Evolutionary conservation across 2,329 filamentous ascomycete genomes (phyloP).

Genomic region (Sclerotinia sclerotiorum): DNA sequence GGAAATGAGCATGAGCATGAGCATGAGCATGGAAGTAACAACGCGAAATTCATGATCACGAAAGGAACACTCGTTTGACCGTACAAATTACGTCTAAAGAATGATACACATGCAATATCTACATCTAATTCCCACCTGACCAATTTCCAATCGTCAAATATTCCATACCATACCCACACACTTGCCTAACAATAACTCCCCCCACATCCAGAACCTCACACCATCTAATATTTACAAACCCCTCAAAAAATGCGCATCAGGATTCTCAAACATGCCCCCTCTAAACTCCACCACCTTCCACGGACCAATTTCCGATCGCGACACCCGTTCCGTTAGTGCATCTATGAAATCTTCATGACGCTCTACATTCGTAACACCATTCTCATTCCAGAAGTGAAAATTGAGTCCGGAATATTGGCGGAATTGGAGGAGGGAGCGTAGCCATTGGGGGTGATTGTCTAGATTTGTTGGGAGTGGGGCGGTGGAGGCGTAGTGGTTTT

Average conservation of each 20-base stretch:
- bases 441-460: neutral
- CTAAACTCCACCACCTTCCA: slow-evolving; percentile 16
- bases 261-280: neutral
- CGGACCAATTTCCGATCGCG: slow-evolving; percentile 6
- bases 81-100: neutral
- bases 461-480: neutral
- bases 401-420: slow-evolving; percentile 16
- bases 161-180: no score
- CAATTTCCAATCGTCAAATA: no score
- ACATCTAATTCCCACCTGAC: neutral
- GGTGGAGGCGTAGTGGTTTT: neutral
- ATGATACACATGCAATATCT: neutral
- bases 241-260: neutral
- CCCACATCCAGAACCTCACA: no score
- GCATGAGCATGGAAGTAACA: neutral
- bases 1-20: neutral
- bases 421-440: slow-evolving; percentile 11
- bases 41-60: no score
- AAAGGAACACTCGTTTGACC: no score
- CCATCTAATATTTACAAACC: neutral
- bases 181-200: no score
- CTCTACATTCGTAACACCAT: neutral
- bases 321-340: neutral
- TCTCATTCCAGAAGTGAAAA: slow-evolving; percentile 11
- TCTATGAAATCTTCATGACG: slow-evolving; percentile 9